A percentile compares a stretch with the other conserved stretches of the same genome.
Evolutionary conservation across 2,329 filamentous ascomycete species (phyloP).

Genomic region (Metarhizium sp.): DNA sequence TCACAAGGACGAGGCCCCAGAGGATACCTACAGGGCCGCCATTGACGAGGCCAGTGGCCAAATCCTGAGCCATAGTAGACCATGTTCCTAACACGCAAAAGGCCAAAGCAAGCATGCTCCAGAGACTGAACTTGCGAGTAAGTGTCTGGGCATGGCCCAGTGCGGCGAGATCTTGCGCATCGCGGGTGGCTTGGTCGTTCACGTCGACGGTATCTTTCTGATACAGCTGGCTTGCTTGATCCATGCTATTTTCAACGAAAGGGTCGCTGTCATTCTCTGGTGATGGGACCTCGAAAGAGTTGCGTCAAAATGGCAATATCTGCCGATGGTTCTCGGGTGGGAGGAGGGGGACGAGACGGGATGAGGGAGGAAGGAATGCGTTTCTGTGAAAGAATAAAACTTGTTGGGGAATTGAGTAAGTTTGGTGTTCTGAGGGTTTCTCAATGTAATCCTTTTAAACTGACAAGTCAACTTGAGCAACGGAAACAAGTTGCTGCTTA

Average conservation of each 20-base stretch:
- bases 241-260: constrained; percentile 5
- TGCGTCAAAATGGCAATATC: background rate
- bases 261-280: constrained; percentile 6
- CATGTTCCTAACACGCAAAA: constrained; percentile 50
- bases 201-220: background rate
- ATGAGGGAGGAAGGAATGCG: background rate
- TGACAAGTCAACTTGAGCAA: background rate
- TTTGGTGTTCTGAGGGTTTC: background rate
- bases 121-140: constrained; percentile 38
- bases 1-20: constrained; percentile 45
- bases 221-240: constrained; percentile 6
- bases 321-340: background rate
- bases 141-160: constrained; percentile 31
- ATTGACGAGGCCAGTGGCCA: constrained; percentile 39
- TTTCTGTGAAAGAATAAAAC: background rate
- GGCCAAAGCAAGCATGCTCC: constrained; percentile 48
- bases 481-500: background rate
- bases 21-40: constrained; percentile 45
- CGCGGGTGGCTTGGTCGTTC: constrained; percentile 13
- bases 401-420: background rate
- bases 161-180: constrained; percentile 30
- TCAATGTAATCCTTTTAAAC: background rate
- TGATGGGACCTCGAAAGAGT: background rate
- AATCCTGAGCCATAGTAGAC: constrained; percentile 44
- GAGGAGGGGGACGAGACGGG: background rate